phyloP scores from a whole-genome alignment of 495 filamentous ascomycete genomes.

The Acidomyces sp. region DNA sequence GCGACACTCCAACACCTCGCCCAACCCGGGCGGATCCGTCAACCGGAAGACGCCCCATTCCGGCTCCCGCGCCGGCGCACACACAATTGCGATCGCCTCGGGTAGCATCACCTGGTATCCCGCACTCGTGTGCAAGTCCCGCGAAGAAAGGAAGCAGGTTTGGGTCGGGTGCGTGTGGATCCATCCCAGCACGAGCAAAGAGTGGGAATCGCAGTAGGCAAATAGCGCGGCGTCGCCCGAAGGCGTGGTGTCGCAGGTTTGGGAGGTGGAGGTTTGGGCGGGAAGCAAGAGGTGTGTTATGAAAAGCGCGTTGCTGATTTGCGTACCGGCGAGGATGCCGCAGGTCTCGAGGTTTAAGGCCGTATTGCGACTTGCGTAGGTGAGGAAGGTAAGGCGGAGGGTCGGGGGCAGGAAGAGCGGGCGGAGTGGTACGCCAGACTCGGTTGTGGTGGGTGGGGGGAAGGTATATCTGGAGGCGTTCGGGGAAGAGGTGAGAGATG shows the following conservation, averaged over 20 bases:
- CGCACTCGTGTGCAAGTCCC: constrained; percentile 83
- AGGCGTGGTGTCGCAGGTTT: constrained; percentile 88
- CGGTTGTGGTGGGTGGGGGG: constrained; percentile 71
- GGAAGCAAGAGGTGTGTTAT: constrained; percentile 79
- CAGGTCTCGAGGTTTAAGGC: constrained; percentile 76
- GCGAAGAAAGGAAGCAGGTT: constrained; percentile 93
- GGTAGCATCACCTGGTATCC: constrained; percentile 90
- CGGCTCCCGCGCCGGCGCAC: constrained; percentile 67
- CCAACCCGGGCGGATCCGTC: constrained; percentile 81
- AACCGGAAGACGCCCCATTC: constrained; percentile 87
- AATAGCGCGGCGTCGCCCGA: constrained; percentile 55
- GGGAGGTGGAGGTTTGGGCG: constrained; percentile 73
- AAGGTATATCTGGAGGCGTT: constrained; percentile 43
- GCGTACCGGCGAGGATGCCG: constrained; percentile 79
- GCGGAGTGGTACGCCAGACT: constrained; percentile 73
- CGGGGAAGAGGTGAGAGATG: too few relatives aligned
- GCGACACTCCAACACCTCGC: constrained; percentile 61
- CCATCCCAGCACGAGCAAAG: constrained; percentile 86
- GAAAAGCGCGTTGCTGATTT: constrained; percentile 87
- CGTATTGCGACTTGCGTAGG: constrained; percentile 62
- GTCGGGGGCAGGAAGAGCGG: constrained; percentile 71
- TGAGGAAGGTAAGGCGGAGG: constrained; percentile 60
- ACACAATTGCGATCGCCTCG: constrained; percentile 94
- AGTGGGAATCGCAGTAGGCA: constrained; percentile 73
- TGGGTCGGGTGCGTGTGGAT: constrained; percentile 96